Evolutionary conservation across 23 red algal species (phyloP).

Genomic region (Gracilariopsis chorda): DNA sequence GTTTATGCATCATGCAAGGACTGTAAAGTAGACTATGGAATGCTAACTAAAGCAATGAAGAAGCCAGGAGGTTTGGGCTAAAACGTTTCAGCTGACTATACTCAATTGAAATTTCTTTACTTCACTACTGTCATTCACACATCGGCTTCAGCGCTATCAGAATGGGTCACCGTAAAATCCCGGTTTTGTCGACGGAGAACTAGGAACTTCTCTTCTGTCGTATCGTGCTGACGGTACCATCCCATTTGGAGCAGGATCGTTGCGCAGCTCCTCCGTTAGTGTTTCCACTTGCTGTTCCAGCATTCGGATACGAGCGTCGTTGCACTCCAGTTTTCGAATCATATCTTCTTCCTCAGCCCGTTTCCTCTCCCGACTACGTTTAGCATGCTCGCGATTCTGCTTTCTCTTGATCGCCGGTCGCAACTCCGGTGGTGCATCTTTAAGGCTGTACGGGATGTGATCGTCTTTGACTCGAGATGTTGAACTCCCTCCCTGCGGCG

Average conservation of each 20-base stretch:
- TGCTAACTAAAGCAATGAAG: too few species aligned
- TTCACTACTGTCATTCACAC: too few species aligned
- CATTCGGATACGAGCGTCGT: background rate
- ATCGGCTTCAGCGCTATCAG: too few species aligned
- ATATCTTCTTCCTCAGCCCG: conserved; percentile 1
- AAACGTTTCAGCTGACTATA: too few species aligned
- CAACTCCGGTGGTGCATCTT: background rate
- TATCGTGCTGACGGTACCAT: too few species aligned
- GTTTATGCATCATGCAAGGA: too few species aligned
- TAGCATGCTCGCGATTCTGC: conserved; percentile 17
- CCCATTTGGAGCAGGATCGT: background rate
- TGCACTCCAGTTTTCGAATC: background rate
- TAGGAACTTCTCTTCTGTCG: background rate
- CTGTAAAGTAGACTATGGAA: too few species aligned
- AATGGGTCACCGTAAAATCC: conserved; percentile 17
- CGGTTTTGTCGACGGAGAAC: background rate
- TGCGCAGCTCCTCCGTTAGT: background rate
- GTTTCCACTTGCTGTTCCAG: background rate
- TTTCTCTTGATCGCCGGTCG: background rate
- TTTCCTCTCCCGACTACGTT: conserved; percentile 1
- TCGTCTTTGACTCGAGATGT: too few species aligned
- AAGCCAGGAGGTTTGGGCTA: too few species aligned
- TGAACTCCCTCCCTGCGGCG: too few species aligned
- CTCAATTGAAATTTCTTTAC: too few species aligned
- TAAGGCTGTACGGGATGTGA: background rate